A percentile compares a stretch with the other conserved stretches of the same genome.
phyloP scores from a whole-genome alignment of 768 basidiomycete genomes.

The Hirschioporus abietinus region DNA sequence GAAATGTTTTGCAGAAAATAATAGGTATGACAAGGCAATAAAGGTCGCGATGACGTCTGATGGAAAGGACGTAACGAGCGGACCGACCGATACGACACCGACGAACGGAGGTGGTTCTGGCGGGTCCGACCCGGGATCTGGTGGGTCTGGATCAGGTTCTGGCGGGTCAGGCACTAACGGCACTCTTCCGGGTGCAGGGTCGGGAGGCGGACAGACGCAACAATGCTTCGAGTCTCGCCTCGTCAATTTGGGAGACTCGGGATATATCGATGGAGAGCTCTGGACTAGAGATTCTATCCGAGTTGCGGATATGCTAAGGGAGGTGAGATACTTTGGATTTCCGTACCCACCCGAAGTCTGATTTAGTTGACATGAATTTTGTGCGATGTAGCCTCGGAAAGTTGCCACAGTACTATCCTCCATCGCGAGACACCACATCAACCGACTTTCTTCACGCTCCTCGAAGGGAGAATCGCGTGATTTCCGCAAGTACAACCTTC shows the following conservation, averaged over 20 bases:
- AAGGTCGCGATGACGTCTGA: slow-evolving; percentile 9
- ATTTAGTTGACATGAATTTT: no score
- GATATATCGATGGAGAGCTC: background rate
- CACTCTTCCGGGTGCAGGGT: background rate
- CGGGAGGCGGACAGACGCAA: background rate
- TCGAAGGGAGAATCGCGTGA: background rate
- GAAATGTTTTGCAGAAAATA: slow-evolving; percentile 8
- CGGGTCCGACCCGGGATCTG: background rate
- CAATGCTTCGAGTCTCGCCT: background rate
- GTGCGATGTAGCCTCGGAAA: background rate
- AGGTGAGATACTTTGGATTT: background rate
- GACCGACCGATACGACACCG: background rate
- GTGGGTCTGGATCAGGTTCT: background rate
- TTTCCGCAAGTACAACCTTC: background rate
- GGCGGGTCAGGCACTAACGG: background rate
- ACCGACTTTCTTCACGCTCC: background rate
- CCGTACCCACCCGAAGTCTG: no score
- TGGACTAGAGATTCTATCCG: background rate
- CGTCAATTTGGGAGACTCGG: background rate
- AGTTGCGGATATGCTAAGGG: background rate
- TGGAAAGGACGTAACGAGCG: background rate
- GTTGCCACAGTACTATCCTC: background rate
- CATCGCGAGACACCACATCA: background rate
- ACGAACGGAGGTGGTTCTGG: slow-evolving; percentile 1
- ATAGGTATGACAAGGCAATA: slow-evolving; percentile 14